Evolutionary conservation across 2,329 filamentous ascomycete genomes (phyloP).

Genomic region (Xylariaceae sp.): DNA sequence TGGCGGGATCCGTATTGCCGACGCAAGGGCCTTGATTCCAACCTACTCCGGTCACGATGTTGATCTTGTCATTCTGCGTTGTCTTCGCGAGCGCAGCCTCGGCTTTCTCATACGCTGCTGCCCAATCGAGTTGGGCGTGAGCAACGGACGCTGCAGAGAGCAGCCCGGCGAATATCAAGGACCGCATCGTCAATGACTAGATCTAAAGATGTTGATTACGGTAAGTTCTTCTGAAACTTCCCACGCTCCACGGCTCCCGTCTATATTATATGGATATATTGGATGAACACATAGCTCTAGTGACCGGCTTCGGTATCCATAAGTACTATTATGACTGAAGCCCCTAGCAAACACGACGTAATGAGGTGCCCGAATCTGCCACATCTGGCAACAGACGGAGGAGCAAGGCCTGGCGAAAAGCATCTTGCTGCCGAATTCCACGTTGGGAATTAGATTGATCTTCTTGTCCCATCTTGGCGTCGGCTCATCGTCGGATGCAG

Average conservation of each 20-base stretch:
- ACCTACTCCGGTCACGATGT: constrained; percentile 75
- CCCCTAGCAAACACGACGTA: constrained; percentile 8
- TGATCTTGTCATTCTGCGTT: constrained; percentile 75
- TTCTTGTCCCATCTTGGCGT: constrained; percentile 31
- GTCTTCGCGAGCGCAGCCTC: constrained; percentile 68
- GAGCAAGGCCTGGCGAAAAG: constrained; percentile 29
- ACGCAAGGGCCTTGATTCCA: constrained; percentile 74
- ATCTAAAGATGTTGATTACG: neutral
- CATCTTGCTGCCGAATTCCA: constrained; percentile 25
- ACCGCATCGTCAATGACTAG: constrained; percentile 24
- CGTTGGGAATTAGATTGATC: constrained; percentile 27
- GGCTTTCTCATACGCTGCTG: constrained; percentile 70
- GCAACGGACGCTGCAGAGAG: constrained; percentile 26
- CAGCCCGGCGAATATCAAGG: constrained; percentile 16
- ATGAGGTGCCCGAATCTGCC: constrained; percentile 20
- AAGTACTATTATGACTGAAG: constrained; percentile 19
- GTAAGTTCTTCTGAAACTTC: neutral
- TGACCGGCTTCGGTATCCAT: constrained; percentile 8
- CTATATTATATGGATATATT: constrained; percentile 25
- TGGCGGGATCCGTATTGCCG: constrained; percentile 61
- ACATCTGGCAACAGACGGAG: constrained; percentile 34
- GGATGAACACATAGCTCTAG: neutral
- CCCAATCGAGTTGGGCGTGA: constrained; percentile 52
- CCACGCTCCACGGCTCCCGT: neutral
- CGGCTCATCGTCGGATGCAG: constrained; percentile 24